Evolutionary conservation across 257 asterid species (phyloP), one percentile per base, ranked within the genome.

Genomic region (Avicennia marina): DNA sequence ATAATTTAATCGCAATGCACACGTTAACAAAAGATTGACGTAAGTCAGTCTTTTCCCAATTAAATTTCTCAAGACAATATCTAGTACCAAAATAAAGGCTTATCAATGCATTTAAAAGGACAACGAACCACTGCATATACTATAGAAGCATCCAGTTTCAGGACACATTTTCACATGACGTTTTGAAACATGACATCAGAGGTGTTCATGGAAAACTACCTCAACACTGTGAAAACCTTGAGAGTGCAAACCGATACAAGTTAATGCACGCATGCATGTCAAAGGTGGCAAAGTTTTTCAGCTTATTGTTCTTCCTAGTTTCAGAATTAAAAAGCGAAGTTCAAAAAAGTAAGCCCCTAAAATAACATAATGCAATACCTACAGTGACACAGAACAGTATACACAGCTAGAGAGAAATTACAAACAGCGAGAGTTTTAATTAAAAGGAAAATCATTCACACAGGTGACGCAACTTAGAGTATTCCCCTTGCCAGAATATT

Each of bases 41-140:
- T 19, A 54, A 34, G 32, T 36, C 41, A n/a, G n/a, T n/a, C 34
- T 20, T 18, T 32, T 43, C 21, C 41, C 60, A 54, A 20, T 33
- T 33, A 17, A 18, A 4, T 20, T n/a, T 21, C 15, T 21, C 7
- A 8, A 19, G 31, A 5, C 19, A 20, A 45, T 20, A 20, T 38
- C 60, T 48, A 55, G 8, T 19, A 12, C 21, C 18, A 34, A 17
- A 27, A 31, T 6, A 44, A 43, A 58, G 32, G 18, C 7, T 21
- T n/a, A 22, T 21, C 16, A 11, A 60, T 33, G 57, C 57, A 31
- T 17, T 33, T 24, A 33, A 33, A 60, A 46, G 48, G 11, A 56
- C 21, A 38, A 56, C 15, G 13, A 56, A 13, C 56, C 18, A 20
- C 56, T 2, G 34, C 33, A 12, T 46, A 32, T 32, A 20, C 60